Evolutionary conservation across 2,329 filamentous ascomycete genomes (phyloP).

Genomic region (Penicillium sp.): DNA sequence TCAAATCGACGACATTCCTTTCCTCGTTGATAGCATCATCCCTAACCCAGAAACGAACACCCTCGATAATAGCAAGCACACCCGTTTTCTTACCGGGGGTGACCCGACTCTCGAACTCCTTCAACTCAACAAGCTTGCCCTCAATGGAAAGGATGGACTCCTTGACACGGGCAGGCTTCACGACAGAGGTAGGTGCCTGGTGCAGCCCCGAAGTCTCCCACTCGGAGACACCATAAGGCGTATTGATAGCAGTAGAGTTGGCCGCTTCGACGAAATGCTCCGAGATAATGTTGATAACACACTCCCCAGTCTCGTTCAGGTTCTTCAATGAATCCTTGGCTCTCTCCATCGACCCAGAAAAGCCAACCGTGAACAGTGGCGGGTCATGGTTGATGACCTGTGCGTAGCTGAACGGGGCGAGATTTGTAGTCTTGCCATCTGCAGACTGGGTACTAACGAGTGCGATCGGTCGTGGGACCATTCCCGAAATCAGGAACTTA

Average conservation of each 20-base stretch:
- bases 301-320: constrained; percentile 68
- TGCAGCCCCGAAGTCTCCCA: constrained; percentile 77
- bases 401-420: constrained; percentile 86
- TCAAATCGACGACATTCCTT: constrained; percentile 69
- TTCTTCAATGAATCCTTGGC: constrained; percentile 81
- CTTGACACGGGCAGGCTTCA: constrained; percentile 69
- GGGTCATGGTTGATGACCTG: constrained; percentile 82
- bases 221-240: constrained; percentile 72
- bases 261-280: constrained; percentile 85
- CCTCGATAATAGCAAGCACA: constrained; percentile 75
- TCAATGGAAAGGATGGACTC: constrained; percentile 84
- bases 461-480: constrained; percentile 78
- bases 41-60: constrained; percentile 80
- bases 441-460: constrained; percentile 58
- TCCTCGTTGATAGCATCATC: constrained; percentile 85
- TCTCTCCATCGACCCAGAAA: constrained; percentile 54
- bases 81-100: constrained; percentile 72
- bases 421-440: constrained; percentile 67
- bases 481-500: constrained; percentile 81
- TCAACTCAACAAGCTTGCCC: constrained; percentile 68
- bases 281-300: constrained; percentile 81
- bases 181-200: constrained; percentile 62
- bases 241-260: constrained; percentile 75
- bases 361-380: constrained; percentile 71
- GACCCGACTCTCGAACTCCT: constrained; percentile 73